These are phyloP conservation scores for Xylaria telfairii DNA, from an alignment of 495 filamentous ascomycete species.

Conservation along the genomic window DNA sequence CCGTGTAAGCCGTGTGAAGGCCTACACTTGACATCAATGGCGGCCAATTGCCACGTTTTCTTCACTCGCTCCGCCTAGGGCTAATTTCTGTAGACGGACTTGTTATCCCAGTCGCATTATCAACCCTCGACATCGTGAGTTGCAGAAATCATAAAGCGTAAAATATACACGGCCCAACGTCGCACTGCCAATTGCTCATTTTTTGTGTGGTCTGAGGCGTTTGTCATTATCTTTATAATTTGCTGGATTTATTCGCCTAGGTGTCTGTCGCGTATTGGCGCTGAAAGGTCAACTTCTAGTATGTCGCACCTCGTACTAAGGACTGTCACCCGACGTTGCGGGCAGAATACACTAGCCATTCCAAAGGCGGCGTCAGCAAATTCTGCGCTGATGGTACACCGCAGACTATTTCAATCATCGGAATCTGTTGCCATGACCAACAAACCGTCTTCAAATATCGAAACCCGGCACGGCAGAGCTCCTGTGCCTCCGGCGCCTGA, in stretches of 20 bases:
- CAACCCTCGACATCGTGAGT: not conserved
- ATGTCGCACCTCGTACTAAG: constrained; percentile 15
- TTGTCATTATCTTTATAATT: not conserved
- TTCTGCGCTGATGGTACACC: not conserved
- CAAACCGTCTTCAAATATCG: not conserved
- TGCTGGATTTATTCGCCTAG: not conserved
- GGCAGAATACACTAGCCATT: not conserved
- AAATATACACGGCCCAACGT: constrained; percentile 5
- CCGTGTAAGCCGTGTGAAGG: not conserved
- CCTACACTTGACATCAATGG: not conserved
- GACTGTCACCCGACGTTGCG: constrained; percentile 9
- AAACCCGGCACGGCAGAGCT: not conserved
- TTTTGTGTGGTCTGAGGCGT: not conserved
- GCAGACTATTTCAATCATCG: constrained; percentile 7
- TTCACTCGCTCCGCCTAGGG: not conserved
- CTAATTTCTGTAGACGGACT: not conserved
- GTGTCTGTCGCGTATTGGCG: not conserved
- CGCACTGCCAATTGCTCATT: not conserved
- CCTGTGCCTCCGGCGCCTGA: constrained; percentile 31
- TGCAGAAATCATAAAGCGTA: not conserved
- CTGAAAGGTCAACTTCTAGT: not conserved
- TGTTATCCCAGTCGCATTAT: not conserved
- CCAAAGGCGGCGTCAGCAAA: not conserved
- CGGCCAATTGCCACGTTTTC: not conserved
- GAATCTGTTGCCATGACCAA: not conserved